Conservation (phyloP, 352 stramenopile genomes). For the Globisporangium splendens region DNA sequence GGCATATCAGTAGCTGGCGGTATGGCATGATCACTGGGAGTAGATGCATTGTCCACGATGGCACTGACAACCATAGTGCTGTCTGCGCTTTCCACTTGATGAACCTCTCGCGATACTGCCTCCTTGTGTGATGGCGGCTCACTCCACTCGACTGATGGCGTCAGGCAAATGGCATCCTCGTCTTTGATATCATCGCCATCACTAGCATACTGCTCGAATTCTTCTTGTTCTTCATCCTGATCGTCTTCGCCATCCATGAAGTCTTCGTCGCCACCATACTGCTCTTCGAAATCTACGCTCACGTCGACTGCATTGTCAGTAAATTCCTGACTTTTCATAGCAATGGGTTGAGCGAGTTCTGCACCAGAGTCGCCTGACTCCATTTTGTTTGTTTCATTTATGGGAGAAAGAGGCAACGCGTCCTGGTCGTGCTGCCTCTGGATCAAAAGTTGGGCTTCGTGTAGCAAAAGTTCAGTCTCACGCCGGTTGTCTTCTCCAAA, state of each 20-base stretch:
- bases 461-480: conserved; percentile 36
- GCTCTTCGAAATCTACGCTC: conserved; percentile 2
- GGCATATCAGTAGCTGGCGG: no score
- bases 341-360: no score
- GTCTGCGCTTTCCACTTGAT: no score
- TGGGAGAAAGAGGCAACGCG: not conserved
- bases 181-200: not conserved
- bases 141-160: no score
- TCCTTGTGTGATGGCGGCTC: not conserved
- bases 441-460: conserved; percentile 36
- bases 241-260: conserved; percentile 11
- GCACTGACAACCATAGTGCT: no score
- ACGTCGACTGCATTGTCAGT: not conserved
- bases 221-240: not conserved
- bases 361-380: not conserved
- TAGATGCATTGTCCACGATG: no score
- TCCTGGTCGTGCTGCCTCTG: conserved; percentile 12
- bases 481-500: conserved; percentile 20
- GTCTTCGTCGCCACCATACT: conserved; percentile 16
- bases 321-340: no score
- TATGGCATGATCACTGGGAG: no score
- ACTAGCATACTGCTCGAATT: conserved; percentile 6
- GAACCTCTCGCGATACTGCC: not conserved
- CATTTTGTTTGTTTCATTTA: not conserved
- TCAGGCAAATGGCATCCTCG: not conserved